These are phyloP conservation scores for Penicillium herquei DNA, from an alignment of 495 filamentous ascomycete genomes.

Conservation along the genomic window DNA sequence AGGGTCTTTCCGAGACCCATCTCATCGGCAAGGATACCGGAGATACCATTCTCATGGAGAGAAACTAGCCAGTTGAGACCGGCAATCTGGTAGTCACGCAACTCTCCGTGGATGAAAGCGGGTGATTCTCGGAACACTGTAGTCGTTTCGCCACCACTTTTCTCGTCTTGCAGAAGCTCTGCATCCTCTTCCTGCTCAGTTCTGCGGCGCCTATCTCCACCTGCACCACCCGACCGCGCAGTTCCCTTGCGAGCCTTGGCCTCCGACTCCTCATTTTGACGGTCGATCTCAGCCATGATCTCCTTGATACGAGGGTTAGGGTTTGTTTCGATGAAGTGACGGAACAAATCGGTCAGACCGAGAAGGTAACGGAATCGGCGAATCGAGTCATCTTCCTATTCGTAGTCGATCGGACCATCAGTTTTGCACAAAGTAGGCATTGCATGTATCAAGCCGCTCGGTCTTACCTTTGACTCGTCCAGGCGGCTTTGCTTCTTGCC, in stretches of 20 bases:
- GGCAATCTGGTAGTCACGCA: constrained; percentile 95
- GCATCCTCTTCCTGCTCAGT: constrained; percentile 99
- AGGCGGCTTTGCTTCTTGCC: constrained; percentile 91
- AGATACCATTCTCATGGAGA: constrained; percentile 97
- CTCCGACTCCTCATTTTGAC: constrained; percentile 76
- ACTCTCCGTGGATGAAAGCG: constrained; percentile 75
- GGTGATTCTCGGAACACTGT: constrained; percentile 94
- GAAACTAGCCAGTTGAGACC: constrained; percentile 99
- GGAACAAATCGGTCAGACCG: constrained; percentile 94
- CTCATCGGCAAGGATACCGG: constrained; percentile 94
- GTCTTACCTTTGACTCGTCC: constrained; percentile 82
- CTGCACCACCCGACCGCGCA: constrained; percentile 79
- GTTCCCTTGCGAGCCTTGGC: constrained; percentile 68
- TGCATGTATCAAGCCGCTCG: background rate
- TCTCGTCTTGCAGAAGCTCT: constrained; percentile 89
- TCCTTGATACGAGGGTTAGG: constrained; percentile 88
- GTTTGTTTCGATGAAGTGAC: constrained; percentile 98
- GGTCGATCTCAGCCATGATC: constrained; percentile 89
- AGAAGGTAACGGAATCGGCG: constrained; percentile 94
- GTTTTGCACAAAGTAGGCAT: background rate
- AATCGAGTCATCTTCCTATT: constrained; percentile 91
- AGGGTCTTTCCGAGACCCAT: constrained; percentile 96
- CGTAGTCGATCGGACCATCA: constrained; percentile 3
- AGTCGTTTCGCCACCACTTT: constrained; percentile 76
- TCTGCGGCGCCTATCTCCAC: constrained; percentile 72